These are phyloP conservation scores for Zygoascus meyerae DNA, from an alignment of 1,139 yeast genomes.

Conservation along the genomic window DNA sequence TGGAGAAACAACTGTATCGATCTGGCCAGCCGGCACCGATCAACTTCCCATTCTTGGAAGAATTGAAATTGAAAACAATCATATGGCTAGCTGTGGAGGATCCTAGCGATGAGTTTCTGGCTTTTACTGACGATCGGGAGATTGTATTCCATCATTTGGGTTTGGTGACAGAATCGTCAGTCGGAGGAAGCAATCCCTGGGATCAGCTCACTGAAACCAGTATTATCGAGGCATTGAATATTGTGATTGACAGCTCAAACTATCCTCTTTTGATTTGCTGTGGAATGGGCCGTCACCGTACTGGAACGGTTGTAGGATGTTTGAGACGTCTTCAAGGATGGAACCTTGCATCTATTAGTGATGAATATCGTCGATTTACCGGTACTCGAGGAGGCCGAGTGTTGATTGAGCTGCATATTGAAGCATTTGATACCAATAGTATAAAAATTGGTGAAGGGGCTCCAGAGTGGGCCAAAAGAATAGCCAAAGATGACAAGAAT, in stretches of 20 bases:
- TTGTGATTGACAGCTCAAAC: constrained; percentile 62
- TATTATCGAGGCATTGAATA: constrained; percentile 69
- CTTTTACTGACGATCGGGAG: constrained; percentile 66
- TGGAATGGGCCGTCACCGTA: constrained; percentile 96
- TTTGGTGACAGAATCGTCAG: constrained; percentile 49
- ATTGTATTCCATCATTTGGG: constrained; percentile 58
- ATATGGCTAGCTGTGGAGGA: constrained; percentile 96
- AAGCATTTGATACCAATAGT: constrained; percentile 61
- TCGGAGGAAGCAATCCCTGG: constrained; percentile 68
- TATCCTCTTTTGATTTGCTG: constrained; percentile 89
- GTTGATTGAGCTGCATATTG: constrained; percentile 82
- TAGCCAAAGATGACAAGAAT: no score
- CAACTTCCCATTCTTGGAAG: constrained; percentile 76
- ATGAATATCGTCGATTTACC: constrained; percentile 88
- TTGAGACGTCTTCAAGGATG: constrained; percentile 86
- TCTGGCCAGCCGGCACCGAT: constrained; percentile 97
- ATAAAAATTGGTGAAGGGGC: constrained; percentile 43
- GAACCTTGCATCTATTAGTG: constrained; percentile 91
- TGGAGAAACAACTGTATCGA: constrained; percentile 76
- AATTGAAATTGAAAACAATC: constrained; percentile 68
- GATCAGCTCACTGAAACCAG: constrained; percentile 87
- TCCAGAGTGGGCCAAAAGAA: constrained; percentile 42
- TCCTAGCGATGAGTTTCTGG: constrained; percentile 81
- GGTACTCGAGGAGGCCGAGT: constrained; percentile 91
- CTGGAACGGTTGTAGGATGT: constrained; percentile 95